phyloP scores from a whole-genome alignment of 352 stramenopile genomes.

The Phytophthora sp. region DNA sequence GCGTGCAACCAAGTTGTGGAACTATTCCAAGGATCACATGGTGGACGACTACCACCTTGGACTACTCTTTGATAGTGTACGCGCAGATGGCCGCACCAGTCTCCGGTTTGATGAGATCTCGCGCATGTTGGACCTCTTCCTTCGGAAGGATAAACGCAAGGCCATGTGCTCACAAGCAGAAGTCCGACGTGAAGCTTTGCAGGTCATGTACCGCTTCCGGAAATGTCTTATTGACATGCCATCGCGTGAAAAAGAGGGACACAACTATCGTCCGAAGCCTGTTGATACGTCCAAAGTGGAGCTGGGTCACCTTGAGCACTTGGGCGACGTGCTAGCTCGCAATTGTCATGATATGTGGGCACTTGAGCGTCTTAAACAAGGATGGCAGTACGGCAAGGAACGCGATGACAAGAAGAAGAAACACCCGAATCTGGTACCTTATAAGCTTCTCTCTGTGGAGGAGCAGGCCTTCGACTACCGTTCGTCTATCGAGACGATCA shows the following conservation, averaged over 20 bases:
- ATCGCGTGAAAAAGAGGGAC: constrained; percentile 86
- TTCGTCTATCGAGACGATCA: constrained; percentile 89
- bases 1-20: constrained; percentile 85
- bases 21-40: constrained; percentile 79
- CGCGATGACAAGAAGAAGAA: constrained; percentile 78
- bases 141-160: constrained; percentile 81
- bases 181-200: constrained; percentile 74
- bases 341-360: constrained; percentile 91
- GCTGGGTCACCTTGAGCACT: constrained; percentile 70
- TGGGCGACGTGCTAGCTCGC: constrained; percentile 78
- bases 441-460: constrained; percentile 78
- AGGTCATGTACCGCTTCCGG: constrained; percentile 91
- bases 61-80: constrained; percentile 79
- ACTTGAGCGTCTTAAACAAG: constrained; percentile 84
- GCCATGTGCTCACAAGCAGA: constrained; percentile 71
- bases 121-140: constrained; percentile 83
- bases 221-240: constrained; percentile 91
- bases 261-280: constrained; percentile 88
- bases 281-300: constrained; percentile 82
- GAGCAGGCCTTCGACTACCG: constrained; percentile 88
- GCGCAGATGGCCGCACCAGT: constrained; percentile 70
- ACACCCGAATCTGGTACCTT: constrained; percentile 86
- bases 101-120: constrained; percentile 87
- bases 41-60: constrained; percentile 87
- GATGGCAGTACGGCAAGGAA: constrained; percentile 74